Conservation (phyloP, 768 basidiomycete species). For the Cyathus striatus region DNA sequence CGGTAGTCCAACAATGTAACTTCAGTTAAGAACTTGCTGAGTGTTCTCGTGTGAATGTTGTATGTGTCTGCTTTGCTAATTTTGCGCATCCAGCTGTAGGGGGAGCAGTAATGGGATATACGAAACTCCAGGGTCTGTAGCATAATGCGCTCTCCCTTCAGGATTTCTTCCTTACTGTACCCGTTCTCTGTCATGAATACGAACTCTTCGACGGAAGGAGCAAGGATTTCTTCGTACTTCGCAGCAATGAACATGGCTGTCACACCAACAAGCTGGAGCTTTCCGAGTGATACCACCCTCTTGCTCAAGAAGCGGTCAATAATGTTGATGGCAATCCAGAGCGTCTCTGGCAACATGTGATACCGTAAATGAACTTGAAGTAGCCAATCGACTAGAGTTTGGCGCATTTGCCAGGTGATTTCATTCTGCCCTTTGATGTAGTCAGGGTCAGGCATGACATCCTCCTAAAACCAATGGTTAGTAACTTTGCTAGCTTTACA, state of each 20-base stretch:
- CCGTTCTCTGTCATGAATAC: conserved; percentile 97
- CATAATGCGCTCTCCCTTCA: conserved; percentile 97
- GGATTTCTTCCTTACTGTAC: conserved; percentile 91
- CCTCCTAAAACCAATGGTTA: conserved; percentile 46
- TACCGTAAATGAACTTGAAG: conserved; percentile 96
- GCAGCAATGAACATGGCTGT: conserved; percentile 99
- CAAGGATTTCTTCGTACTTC: conserved; percentile 99
- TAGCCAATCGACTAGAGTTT: conserved; percentile 97
- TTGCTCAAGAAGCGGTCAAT: conserved; percentile 89
- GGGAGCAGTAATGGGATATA: conserved; percentile 96
- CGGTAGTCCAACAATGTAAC: conserved; percentile 90
- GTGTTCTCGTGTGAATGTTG: conserved; percentile 93
- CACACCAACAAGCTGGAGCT: conserved; percentile 94
- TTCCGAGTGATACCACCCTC: conserved; percentile 82
- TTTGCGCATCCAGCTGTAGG: conserved; percentile 97
- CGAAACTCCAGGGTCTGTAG: conserved; percentile 93
- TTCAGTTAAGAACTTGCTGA: conserved; percentile 97
- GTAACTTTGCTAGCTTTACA: conserved; percentile 1
- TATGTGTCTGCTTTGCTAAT: conserved; percentile 99
- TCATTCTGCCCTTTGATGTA: conserved; percentile 95
- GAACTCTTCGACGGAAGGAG: conserved; percentile 96
- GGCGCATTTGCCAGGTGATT: conserved; percentile 91
- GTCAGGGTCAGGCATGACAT: conserved; percentile 84
- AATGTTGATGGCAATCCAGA: conserved; percentile 99
- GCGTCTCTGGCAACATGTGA: conserved; percentile 98